Conservation (phyloP, 306 rosid species). For the Quercus rubra region DNA sequence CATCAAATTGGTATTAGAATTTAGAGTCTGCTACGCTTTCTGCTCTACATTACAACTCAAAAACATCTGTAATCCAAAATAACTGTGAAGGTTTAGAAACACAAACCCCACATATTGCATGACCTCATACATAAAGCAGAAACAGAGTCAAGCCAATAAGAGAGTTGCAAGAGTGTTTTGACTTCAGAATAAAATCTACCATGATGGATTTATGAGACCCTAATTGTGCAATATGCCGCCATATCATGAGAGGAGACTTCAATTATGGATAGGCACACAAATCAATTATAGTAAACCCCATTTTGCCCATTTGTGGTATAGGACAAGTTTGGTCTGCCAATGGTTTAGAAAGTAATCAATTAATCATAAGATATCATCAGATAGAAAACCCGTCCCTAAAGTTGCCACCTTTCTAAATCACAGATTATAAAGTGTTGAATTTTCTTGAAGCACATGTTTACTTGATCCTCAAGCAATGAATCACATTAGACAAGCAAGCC, state of each 20-base stretch:
- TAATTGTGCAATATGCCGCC: background rate
- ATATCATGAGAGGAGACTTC: background rate
- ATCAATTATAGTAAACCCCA: background rate
- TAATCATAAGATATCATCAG: background rate
- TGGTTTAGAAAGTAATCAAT: background rate
- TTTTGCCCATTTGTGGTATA: background rate
- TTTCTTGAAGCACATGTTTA: background rate
- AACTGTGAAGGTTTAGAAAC: background rate
- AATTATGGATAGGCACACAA: background rate
- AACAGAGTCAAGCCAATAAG: background rate
- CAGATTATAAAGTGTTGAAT: no score
- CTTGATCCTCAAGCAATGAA: background rate
- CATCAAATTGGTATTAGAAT: background rate
- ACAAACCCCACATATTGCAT: background rate
- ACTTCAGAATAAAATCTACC: background rate
- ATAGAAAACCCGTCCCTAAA: background rate
- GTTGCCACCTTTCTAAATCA: background rate
- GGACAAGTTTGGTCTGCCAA: background rate
- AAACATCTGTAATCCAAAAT: background rate
- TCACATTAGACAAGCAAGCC: background rate
- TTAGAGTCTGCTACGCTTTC: background rate
- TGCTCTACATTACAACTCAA: background rate
- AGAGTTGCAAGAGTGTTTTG: background rate
- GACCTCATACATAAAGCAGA: background rate
- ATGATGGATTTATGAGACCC: background rate